Percentiles rank a stretch among this genome's conserved stretches.
Conservation (phyloP, 495 filamentous ascomycete genomes). For the Neurospora sp. region DNA sequence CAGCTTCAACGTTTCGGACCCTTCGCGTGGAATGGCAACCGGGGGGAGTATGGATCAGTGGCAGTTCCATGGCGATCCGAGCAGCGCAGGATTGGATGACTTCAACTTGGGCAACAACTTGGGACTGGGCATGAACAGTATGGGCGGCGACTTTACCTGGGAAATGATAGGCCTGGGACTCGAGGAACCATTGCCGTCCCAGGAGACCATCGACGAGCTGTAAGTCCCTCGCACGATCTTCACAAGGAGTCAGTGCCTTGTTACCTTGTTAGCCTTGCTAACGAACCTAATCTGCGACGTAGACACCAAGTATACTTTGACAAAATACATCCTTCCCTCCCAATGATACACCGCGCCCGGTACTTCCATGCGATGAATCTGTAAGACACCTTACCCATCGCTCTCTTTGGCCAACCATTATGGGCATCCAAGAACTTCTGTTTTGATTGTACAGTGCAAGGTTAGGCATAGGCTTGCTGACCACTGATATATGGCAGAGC, state of each 20-base stretch:
- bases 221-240: conserved; percentile 31
- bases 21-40: conserved; percentile 32
- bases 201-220: conserved; percentile 86
- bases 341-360: conserved; percentile 80
- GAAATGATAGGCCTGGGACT: conserved; percentile 91
- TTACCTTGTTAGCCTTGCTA: neutral
- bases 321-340: conserved; percentile 74
- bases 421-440: neutral
- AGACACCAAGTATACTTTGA: conserved; percentile 84
- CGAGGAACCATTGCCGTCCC: conserved; percentile 81
- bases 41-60: conserved; percentile 41
- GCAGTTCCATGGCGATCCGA: conserved; percentile 41
- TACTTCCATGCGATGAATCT: conserved; percentile 79
- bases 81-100: conserved; percentile 33
- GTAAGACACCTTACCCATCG: conserved; percentile 19
- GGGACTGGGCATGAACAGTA: conserved; percentile 24
- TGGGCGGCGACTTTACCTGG: conserved; percentile 52
- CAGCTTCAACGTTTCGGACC: conserved; percentile 36
- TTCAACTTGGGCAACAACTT: conserved; percentile 42
- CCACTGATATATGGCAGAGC: conserved; percentile 31
- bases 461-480: conserved; percentile 10
- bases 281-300: conserved; percentile 1
- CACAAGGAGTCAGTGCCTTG: neutral
- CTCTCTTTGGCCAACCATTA: neutral
- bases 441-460: neutral